These are phyloP conservation scores for Neopestalotiopsis clavispora DNA, from an alignment of 2,329 filamentous ascomycete species.

Conservation along the genomic window DNA sequence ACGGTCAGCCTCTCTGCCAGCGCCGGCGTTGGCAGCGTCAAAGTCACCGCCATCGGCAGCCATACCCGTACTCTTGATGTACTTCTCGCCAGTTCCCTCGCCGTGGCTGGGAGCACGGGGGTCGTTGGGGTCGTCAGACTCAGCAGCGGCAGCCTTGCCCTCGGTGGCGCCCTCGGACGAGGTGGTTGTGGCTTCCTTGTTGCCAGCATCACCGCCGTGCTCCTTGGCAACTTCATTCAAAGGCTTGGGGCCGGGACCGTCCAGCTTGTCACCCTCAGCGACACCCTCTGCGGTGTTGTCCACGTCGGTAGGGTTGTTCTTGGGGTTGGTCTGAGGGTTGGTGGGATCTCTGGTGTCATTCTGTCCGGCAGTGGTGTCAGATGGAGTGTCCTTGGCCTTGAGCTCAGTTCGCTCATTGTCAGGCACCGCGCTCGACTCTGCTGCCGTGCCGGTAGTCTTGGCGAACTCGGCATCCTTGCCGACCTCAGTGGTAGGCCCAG, in stretches of 20 bases:
- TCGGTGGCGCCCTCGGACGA: constrained; percentile 36
- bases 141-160: constrained; percentile 26
- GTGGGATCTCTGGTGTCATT: constrained; percentile 46
- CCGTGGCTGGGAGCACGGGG: constrained; percentile 38
- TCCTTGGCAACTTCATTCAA: constrained; percentile 38
- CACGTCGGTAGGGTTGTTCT: constrained; percentile 42
- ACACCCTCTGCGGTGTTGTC: constrained; percentile 38
- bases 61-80: constrained; percentile 62
- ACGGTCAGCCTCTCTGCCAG: constrained; percentile 71
- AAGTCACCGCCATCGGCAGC: constrained; percentile 71
- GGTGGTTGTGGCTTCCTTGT: constrained; percentile 28
- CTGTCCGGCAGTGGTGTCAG: constrained; percentile 38
- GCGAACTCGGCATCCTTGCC: constrained; percentile 24
- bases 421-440: constrained; percentile 28
- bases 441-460: constrained; percentile 32
- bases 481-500: constrained; percentile 17
- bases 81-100: constrained; percentile 59
- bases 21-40: constrained; percentile 67
- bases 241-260: constrained; percentile 49
- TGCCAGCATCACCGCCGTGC: constrained; percentile 35
- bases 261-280: constrained; percentile 40
- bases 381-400: constrained; percentile 28
- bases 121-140: constrained; percentile 26
- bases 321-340: constrained; percentile 39
- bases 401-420: constrained; percentile 33